phyloP scores from a whole-genome alignment of 1,139 yeast species.

The Nakaseomyces bracarensis region DNA sequence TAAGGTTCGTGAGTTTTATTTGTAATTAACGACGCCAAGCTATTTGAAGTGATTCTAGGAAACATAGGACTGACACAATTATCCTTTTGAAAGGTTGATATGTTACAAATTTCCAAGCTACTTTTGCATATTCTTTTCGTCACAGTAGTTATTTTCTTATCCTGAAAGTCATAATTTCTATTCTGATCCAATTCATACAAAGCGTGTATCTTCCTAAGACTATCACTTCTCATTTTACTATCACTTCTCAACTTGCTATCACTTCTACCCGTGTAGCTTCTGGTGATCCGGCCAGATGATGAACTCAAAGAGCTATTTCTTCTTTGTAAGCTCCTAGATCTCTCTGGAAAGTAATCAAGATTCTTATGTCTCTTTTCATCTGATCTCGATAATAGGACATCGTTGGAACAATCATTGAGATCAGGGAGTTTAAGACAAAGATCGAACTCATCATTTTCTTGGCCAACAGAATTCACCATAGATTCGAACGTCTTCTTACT shows the following conservation, averaged over 20 bases:
- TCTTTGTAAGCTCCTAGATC: background rate
- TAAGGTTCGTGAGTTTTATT: slow-evolving; percentile 43
- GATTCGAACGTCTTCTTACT: background rate
- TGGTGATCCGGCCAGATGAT: slow-evolving; percentile 4
- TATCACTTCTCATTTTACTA: background rate
- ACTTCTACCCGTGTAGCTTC: background rate
- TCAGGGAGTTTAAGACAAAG: slow-evolving; percentile 5
- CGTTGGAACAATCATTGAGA: background rate
- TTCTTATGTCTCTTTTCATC: background rate
- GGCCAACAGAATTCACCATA: background rate
- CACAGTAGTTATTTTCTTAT: background rate
- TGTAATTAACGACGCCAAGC: slow-evolving; percentile 54
- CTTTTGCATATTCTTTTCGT: background rate
- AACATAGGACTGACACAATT: slow-evolving; percentile 45
- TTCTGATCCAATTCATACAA: slow-evolving; percentile 6
- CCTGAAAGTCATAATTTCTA: background rate
- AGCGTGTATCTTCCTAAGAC: background rate
- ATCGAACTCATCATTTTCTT: background rate
- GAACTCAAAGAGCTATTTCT: background rate
- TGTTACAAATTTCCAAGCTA: background rate
- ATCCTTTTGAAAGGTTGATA: slow-evolving; percentile 13
- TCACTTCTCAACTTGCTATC: slow-evolving; percentile 1
- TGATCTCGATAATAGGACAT: background rate
- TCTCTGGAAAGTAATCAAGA: background rate
- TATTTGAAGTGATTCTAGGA: slow-evolving; percentile 63